phyloP scores from a whole-genome alignment of 371 early-diverging fungal species.

The Mucor lusitanicus region DNA sequence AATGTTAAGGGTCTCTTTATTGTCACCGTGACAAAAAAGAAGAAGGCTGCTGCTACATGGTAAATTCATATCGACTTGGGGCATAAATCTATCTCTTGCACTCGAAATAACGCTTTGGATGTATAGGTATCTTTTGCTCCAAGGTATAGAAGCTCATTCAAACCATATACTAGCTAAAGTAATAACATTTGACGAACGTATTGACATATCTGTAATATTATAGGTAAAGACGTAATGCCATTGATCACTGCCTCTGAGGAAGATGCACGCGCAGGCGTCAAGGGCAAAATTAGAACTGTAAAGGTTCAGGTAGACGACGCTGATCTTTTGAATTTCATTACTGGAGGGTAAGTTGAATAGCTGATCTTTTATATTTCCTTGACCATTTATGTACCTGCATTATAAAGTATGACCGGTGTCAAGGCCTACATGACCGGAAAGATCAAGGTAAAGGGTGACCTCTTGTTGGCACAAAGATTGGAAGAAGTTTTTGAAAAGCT shows the following conservation, averaged over 20 bases:
- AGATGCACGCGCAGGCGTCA: conserved; percentile 19
- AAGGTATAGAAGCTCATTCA: too few species aligned
- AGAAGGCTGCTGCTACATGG: conserved; percentile 38
- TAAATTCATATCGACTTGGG: conserved; percentile 7
- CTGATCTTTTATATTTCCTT: neutral
- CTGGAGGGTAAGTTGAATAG: conserved; percentile 37
- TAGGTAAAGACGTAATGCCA: conserved; percentile 28
- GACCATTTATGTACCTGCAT: neutral
- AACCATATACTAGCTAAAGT: neutral
- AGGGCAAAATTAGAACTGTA: conserved; percentile 33
- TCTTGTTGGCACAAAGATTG: conserved; percentile 42
- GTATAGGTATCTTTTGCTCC: conserved; percentile 35
- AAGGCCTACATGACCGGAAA: conserved; percentile 44
- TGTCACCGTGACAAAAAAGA: conserved; percentile 35
- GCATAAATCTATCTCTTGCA: neutral
- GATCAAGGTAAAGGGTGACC: conserved; percentile 43
- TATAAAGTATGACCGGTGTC: conserved; percentile 38
- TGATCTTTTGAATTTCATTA: conserved; percentile 45
- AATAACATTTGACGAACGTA: neutral
- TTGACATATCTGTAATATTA: neutral
- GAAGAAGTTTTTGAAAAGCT: conserved; percentile 48
- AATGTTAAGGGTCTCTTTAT: conserved; percentile 45
- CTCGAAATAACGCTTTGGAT: neutral
- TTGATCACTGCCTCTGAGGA: conserved; percentile 33
- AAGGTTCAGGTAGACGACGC: conserved; percentile 45